Evolutionary conservation across 306 rosid genomes (phyloP), one percentile per base, ranked within the genome.

Genomic region (Rubus parviflorus): DNA sequence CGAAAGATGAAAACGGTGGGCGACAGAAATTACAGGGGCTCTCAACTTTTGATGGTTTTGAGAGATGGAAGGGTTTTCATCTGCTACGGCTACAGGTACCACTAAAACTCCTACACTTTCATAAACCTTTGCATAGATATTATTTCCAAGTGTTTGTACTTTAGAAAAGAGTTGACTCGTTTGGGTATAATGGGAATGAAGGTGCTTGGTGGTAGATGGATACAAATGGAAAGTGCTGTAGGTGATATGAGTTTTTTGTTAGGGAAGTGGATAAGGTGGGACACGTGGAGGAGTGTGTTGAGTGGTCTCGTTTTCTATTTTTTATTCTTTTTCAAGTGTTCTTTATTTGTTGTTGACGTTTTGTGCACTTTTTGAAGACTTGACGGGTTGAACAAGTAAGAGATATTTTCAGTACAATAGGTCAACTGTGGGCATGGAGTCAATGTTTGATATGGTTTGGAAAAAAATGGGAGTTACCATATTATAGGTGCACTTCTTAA

Each of bases 261-360:
- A 25, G 75, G 30, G 35, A 30, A 38, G 78, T 57, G 88, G 88
- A 84, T 84, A 84, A 84, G 83, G 49, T 66, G 1, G 69, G 10
- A 48, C 62, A 57, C 79, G 78, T 81, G 87, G 80, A 23, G 51
- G 35, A 0, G 5, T 40, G 57, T 78, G 82, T 4, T 11, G 19
- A 7, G 41, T 5, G 20, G 75, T 11, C 66, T 35, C 8, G 14
- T 35, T 43, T 42, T 45, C 20, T 16, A 19, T 72, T 19, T 13
- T 68, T 3, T 6, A 4, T 17, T 68, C 5, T 30, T 40, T 68
- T 43, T 25, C 67, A 20, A 15, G 41, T 15, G 22, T 16, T 16
- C 25, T 51, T 35, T 51, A 30, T 23, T 7, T 15, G 4, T n/a
- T 8, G 14, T 15, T 70, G 10, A 38, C 45, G 23, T 40, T 75